Base-by-base conservation (phyloP, 2,329 filamentous ascomycete genomes). In the Chaetomiaceae sp. region DNA sequence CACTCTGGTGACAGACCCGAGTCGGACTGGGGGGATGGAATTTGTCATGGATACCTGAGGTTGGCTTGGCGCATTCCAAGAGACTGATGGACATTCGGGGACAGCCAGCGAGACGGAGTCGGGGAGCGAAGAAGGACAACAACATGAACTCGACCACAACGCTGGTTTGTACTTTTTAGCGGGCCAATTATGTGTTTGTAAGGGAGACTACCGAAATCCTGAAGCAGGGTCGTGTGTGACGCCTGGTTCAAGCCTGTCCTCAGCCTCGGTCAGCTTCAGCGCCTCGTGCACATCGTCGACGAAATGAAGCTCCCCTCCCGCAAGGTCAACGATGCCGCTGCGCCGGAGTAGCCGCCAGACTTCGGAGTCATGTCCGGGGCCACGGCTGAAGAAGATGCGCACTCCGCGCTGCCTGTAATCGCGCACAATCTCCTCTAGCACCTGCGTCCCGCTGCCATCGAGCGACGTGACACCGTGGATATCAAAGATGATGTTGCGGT, bases 401-500 rank as follows among this genome's bases (percentile, higher is more conserved):
- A 92, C 89, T 1, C 86, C 87, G 4, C 85, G 76, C 30, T 86
- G 78, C n/a, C 84, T 75, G 66, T 97, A 97, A 25, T 75, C 78
- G 42, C 82, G 74, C 14, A 99, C 89, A 59, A 97, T 97, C 69
- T 97, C 93, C 41, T 82, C 79, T 3, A 99, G 74, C 0, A 97
- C 92, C 69, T 97, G 93, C 0, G 89, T 87, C 1, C 92, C 93
- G 0, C 90, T 95, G 5, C 90, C 93, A 65, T 99, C 93, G 61
- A 99, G 83, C 23, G 86, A 87, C 0, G 91, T 96, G 3, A 99
- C 93, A n/a, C 93, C 93, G 60, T 97, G 92, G 7, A 97, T 90
- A 65, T 99, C 93, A 63, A 99, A 97, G 55, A 99, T 90, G 67
- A 99, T 77, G 64, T 96, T 96, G 60, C 83, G 81, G 66, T 96